Evolutionary conservation across 2,329 filamentous ascomycete species (phyloP), one percentile per base, ranked within the genome.

Genomic region (Trichoderma arundinaceum): DNA sequence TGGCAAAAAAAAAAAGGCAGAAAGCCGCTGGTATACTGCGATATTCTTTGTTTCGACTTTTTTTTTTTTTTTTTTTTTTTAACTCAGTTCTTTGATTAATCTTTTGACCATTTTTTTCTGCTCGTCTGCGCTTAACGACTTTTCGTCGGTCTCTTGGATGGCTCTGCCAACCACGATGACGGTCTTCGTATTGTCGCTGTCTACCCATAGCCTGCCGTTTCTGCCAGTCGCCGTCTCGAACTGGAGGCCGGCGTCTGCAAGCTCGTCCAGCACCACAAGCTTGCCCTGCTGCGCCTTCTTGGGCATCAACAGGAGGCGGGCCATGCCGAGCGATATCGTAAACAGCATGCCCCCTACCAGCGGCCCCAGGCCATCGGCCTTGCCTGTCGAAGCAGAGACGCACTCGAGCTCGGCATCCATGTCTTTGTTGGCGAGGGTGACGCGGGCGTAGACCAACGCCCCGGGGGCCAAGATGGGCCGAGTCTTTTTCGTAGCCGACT

Each of bases 211-310:
- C 76, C 88, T 90, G 46, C 95, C 95, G 77, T 99, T 99, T 73
- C 92, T 87, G 17, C 95, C 95, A 8, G 97, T 91, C 0, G 94
- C 94, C 67, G 96, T 91, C 82, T 99, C 95, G 76, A 98, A 99
- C 19, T 91, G 88, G 13, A 97, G 78, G 62, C 92, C 94, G 66
- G 89, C 88, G 3, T 75, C 77, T 3, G 90, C 94, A 13, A 98
- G 80, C 74, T 92, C 91, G 69, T 96, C 92, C 65, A 98, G 78
- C 32, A 97, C 84, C 3, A 88, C 85, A 7, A 97, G 77, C 22
- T 86, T 86, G 15, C 89, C 90, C 60, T 86, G 83, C 59, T 86
- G 83, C 13, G 81, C 82, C 48, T 84, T 84, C 71, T 85, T 86
- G 57, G 86, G 83, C 79, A 87, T 84, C 78, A 97, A 83, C 68